phyloP scores from a whole-genome alignment of 164 flowering plant genomes.

The Liriodendron chinense region DNA sequence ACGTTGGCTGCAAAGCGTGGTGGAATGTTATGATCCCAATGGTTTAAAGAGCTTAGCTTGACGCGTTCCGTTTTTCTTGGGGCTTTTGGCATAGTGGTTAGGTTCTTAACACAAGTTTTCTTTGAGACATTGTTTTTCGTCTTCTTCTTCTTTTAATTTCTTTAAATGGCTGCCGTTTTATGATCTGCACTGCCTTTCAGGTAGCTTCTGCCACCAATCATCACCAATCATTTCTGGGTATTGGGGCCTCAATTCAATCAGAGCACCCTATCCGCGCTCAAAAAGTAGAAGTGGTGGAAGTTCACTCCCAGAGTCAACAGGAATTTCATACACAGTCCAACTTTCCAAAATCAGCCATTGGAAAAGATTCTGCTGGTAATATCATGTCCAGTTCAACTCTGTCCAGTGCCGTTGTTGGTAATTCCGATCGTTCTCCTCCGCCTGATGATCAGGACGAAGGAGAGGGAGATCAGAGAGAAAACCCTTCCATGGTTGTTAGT shows the following conservation, averaged over 20 bases:
- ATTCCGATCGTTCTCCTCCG: conserved; percentile 43
- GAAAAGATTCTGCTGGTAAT: conserved; percentile 26
- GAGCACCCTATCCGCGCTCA: conserved; percentile 29
- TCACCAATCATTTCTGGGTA: conserved; percentile 40
- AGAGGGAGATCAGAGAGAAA: conserved; percentile 56
- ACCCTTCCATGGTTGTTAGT: conserved; percentile 26
- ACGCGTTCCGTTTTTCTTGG: no score
- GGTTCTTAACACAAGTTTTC: no score
- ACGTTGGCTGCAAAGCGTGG: no score
- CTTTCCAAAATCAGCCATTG: conserved; percentile 24
- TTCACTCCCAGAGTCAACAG: conserved; percentile 22
- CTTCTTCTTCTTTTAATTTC: no score
- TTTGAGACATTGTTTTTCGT: no score
- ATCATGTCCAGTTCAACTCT: conserved; percentile 20
- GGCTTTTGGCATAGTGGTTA: no score
- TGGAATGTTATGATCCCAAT: no score
- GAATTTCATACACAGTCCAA: conserved; percentile 22
- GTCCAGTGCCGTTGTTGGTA: conserved; percentile 25
- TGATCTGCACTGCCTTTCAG: conserved; percentile 18
- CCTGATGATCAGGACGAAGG: conserved; percentile 56
- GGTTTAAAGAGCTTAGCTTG: no score
- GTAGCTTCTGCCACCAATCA: conserved; percentile 23
- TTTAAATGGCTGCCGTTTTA: background rate
- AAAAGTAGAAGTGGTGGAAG: conserved; percentile 24
- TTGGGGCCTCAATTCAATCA: conserved; percentile 44